Base-by-base conservation (phyloP, 257 asterid species). In the Penstemon newberryi region DNA sequence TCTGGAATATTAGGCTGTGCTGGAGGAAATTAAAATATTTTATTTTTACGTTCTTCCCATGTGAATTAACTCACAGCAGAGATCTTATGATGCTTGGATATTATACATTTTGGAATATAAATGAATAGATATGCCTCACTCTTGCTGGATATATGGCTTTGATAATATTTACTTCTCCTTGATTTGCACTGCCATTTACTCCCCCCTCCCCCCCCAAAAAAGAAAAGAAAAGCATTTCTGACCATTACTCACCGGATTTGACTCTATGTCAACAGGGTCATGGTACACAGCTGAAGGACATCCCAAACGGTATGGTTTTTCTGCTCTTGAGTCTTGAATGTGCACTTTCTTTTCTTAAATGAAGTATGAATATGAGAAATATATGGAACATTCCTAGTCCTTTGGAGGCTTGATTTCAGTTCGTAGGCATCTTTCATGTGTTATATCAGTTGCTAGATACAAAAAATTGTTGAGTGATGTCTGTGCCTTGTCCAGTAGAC, bases 201-300 rank as follows among this genome's bases (percentile, higher is more conserved):
- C 55, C 39, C 39, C 7, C 8, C 45, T 11, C 53, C 59, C 33
- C 33, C 33, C 33, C 2, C 33, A 15, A 15, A 15, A 15, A 15
- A 15, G 0, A 15, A 15, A 15, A 15, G 0, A 15, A 15, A 15
- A 7, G 7, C 39, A 60, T 18, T 40, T 61, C 67, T 71, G 65
- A 72, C 65, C 52, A 37, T 12, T 70, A 43, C 38, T 12, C 62
- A 10, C 33, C 40, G 8, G 0, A 58, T 51, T 70, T 74, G 54
- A 45, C 62, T 70, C 38, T 64, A 52, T 76, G 74, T 39, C 49
- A 36, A 70, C 85, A 91, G 97, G 99, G 99, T 52, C 82, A 69
- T 73, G 99, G 99, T 8, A 84, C 85, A 3, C 85, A 80, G 56
- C 95, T 92, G 2, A 92, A 79, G 79, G 98, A 87, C 70, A 92